Evolutionary conservation across 2,329 filamentous ascomycete species (phyloP), one percentile per base, ranked within the genome.

Genomic region (Fusarium citri): DNA sequence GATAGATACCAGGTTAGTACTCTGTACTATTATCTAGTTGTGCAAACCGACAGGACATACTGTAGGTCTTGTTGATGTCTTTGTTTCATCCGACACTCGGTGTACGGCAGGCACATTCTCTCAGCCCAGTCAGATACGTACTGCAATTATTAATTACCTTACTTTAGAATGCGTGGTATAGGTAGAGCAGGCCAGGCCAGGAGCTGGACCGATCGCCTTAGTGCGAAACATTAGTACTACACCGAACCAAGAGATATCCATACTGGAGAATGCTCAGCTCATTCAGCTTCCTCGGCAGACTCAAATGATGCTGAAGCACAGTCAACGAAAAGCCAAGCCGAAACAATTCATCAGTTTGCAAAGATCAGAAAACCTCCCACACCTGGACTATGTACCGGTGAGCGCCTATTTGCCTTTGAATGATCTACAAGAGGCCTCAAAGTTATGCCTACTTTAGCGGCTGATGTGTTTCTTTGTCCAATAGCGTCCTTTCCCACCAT

Each of bases 141-240:
- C 34, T 37, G 18, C 6, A 37, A n/a, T 11, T 37, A 37, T 10
- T 37, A 18, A 18, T 10, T 37, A 18, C 16, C 31, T 37, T 34
- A 18, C 31, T 18, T 15, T 18, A 31, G 16, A 34, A 18, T 37
- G 34, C 9, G 18, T 37, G 34, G 9, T 37, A 37, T 37, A 37
- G 28, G 11, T 30, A 14, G 18, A 37, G n/a, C 10, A 37, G 34
- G 34, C 50, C 51, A 63, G 47, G 42, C 43, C 56, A 58, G 37
- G 18, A 40, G 57, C 48, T 61, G 55, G 45, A 30, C 47, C 55
- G 59, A 37, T 46, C 48, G 30, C 61, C 53, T 65, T 68, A 67
- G 66, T 64, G 72, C 66, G 70, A 73, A 73, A 74, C 64, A 60
- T 46, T 59, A 55, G 61, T 57, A 37, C 34, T 37, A 7, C 18